A percentile compares a stretch with the other conserved stretches of the same genome.
phyloP scores from a whole-genome alignment of 768 basidiomycete species.

The Leccinum subtestaceum region DNA sequence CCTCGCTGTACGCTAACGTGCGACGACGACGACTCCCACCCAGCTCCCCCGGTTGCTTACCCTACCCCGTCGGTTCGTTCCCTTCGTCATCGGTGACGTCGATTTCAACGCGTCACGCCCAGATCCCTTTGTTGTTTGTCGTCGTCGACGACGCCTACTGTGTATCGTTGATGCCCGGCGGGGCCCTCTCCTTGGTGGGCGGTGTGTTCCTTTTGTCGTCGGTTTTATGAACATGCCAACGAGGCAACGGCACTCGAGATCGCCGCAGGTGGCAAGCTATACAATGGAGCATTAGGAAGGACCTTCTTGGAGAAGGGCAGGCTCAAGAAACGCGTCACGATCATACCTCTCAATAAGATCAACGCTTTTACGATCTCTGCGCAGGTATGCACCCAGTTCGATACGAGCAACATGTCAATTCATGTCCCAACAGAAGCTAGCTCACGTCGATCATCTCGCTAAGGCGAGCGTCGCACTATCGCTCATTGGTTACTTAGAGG shows the following conservation, averaged over 20 bases:
- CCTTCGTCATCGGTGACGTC: too few species aligned
- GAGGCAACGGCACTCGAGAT: conserved; percentile 92
- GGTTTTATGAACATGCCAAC: conserved; percentile 50
- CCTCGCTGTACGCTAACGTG: too few species aligned
- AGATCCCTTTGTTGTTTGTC: too few species aligned
- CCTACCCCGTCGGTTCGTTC: too few species aligned
- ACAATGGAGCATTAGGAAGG: conserved; percentile 84
- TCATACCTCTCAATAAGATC: conserved; percentile 94
- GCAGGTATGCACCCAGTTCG: conserved; percentile 37
- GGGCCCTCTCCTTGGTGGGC: too few species aligned
- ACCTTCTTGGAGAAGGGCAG: conserved; percentile 77
- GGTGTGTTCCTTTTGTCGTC: too few species aligned
- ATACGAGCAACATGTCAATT: background rate
- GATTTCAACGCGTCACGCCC: too few species aligned
- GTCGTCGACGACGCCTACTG: too few species aligned
- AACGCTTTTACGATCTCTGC: conserved; percentile 52
- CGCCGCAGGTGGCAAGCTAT: conserved; percentile 84
- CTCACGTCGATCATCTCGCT: conserved; percentile 66
- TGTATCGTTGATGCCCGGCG: too few species aligned
- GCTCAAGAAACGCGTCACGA: conserved; percentile 85
- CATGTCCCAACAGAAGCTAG: conserved; percentile 58
- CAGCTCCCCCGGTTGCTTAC: too few species aligned
- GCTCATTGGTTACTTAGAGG: conserved; percentile 76
- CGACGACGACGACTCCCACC: too few species aligned
- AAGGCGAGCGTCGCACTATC: conserved; percentile 88